phyloP scores from a whole-genome alignment of 768 basidiomycete species.

The Mycena metata region DNA sequence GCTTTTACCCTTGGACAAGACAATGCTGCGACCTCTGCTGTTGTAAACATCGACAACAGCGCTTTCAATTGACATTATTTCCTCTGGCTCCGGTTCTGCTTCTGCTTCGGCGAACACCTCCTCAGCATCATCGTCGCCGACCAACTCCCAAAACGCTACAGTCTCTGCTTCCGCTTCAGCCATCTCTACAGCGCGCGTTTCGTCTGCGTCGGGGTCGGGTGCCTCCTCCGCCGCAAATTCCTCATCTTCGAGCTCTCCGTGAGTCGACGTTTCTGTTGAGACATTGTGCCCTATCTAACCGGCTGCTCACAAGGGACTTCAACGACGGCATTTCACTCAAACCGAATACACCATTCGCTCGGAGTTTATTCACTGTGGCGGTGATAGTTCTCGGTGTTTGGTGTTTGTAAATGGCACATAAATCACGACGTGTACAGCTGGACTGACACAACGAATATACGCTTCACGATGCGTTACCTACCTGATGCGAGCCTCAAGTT shows the following conservation, averaged over 20 bases:
- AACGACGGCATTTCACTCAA: conserved; percentile 13
- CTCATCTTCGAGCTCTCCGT: conserved; percentile 12
- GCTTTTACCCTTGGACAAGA: conserved; percentile 34
- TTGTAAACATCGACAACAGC: background rate
- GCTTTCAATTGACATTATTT: background rate
- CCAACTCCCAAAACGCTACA: no score
- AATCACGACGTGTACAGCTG: conserved; percentile 26
- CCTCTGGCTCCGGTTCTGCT: background rate
- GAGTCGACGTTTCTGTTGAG: background rate
- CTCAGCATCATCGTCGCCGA: background rate
- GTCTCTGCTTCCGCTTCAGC: background rate
- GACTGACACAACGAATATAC: conserved; percentile 13
- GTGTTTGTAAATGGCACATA: conserved; percentile 23
- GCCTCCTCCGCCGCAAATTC: conserved; percentile 1
- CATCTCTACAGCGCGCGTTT: conserved; percentile 12
- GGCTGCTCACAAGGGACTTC: background rate
- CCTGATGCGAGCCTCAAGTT: background rate
- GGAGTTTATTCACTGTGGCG: conserved; percentile 29
- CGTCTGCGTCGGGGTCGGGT: conserved; percentile 6
- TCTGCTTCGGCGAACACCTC: conserved; percentile 7
- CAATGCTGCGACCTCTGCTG: conserved; percentile 11
- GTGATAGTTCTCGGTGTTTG: conserved; percentile 18
- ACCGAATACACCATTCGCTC: conserved; percentile 22
- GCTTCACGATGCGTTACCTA: conserved; percentile 24
- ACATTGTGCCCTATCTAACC: background rate